Evolutionary conservation across 2,329 filamentous ascomycete genomes (phyloP), one percentile per base, ranked within the genome.

Genomic region (Penicillium glabrum): DNA sequence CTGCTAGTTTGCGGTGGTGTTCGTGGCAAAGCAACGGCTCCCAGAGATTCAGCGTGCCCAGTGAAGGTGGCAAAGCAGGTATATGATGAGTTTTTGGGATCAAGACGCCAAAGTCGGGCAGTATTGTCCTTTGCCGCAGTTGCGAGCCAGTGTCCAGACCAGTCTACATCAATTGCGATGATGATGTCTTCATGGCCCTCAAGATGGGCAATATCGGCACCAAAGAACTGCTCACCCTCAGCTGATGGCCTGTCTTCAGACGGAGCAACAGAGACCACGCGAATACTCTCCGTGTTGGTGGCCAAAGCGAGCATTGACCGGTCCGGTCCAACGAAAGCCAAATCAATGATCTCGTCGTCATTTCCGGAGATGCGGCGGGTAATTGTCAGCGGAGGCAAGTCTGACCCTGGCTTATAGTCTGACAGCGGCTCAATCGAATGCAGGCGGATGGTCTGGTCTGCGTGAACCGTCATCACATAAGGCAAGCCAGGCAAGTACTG

Each of bases 91-190:
- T 86, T 89, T 21, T 82, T 82, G 0, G 88, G 85, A 70, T 98
- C 93, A 26, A 99, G 80, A 52, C 89, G 84, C 95, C 95, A 99
- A 35, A 99, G 77, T 62, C 90, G 87, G 19, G 93, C 95, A 3
- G 90, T 95, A 69, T 98, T 99, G 73, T 99, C 95, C 76, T 99
- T 99, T 23, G 95, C 91, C 52, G 93, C 95, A 1, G 95, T 98
- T 13, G 89, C 93, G 39, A 99, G 84, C 95, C 95, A 99, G 72
- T 95, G 88, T 0, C 96, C 96, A 10, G 95, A 98, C 91, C 92
- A 96, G 75, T 99, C 95, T 3, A 91, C 87, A 71, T 97, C 93
- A 41, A 99, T 80, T 57, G 92, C 93, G 65, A 99, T 96, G 58
- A 99, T 90, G 51, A 99, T 97, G 65, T 99, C 95, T 49, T 93